Evolutionary conservation across 2,329 filamentous ascomycete species (phyloP).

Genomic region (Cryphonectria naterciae): DNA sequence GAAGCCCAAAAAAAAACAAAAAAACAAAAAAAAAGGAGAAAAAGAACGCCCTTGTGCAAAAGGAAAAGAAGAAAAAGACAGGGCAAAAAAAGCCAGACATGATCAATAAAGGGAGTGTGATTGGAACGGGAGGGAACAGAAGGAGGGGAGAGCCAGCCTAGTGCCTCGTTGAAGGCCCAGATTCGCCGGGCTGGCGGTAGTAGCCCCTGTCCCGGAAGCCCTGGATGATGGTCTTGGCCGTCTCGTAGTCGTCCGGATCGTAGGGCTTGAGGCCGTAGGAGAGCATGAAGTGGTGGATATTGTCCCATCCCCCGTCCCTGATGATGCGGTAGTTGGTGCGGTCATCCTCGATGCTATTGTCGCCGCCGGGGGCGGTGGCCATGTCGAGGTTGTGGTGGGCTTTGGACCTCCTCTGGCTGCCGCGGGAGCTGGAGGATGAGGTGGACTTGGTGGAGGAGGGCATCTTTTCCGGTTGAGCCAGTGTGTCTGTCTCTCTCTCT

Average conservation of each 20-base stretch:
- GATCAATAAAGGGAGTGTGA: background rate
- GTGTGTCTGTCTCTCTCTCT: background rate
- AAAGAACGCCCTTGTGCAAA: background rate
- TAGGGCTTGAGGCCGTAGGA: constrained; percentile 29
- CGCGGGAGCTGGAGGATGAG: constrained; percentile 23
- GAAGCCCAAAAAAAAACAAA: background rate
- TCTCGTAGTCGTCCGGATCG: constrained; percentile 29
- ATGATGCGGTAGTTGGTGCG: constrained; percentile 30
- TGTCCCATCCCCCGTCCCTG: constrained; percentile 29
- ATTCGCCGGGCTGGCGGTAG: constrained; percentile 25
- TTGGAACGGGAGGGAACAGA: background rate
- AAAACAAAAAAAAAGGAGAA: background rate
- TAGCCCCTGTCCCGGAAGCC: constrained; percentile 29
- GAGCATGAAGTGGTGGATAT: constrained; percentile 30
- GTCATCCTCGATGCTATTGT: constrained; percentile 25
- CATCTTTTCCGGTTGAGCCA: background rate
- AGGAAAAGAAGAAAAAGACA: background rate
- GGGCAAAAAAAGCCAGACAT: background rate
- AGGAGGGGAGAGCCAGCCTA: background rate
- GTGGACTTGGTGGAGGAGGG: constrained; percentile 27
- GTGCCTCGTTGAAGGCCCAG: constrained; percentile 12
- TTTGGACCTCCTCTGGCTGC: constrained; percentile 25
- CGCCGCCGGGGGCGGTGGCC: constrained; percentile 9
- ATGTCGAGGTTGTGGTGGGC: constrained; percentile 30
- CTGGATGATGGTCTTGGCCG: constrained; percentile 29